phyloP scores from a whole-genome alignment of 768 basidiomycete genomes.

The Macrolepiota fuliginosa region DNA sequence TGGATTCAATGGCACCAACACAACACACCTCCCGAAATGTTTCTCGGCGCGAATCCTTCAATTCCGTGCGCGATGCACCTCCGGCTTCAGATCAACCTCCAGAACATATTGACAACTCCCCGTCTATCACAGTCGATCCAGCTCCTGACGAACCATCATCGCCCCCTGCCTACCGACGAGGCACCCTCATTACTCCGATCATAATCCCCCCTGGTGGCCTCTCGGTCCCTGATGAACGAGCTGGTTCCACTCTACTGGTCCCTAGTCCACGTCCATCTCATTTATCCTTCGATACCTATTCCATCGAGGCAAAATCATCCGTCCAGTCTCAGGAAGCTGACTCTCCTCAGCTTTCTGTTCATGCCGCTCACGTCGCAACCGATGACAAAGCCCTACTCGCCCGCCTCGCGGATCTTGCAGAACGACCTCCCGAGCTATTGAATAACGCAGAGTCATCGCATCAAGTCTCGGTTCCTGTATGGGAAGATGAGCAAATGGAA shows the following conservation, averaged over 20 bases:
- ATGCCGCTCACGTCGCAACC: slow-evolving; percentile 58
- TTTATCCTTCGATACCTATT: slow-evolving; percentile 15
- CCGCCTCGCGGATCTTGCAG: slow-evolving; percentile 48
- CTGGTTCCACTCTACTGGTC: slow-evolving; percentile 12
- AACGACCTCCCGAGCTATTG: slow-evolving; percentile 43
- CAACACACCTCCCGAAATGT: slow-evolving; percentile 18
- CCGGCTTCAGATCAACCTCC: neutral
- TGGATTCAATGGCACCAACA: slow-evolving; percentile 10
- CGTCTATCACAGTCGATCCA: slow-evolving; percentile 15
- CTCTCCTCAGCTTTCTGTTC: slow-evolving; percentile 19
- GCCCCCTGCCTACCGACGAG: slow-evolving; percentile 42
- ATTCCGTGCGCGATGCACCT: slow-evolving; percentile 15
- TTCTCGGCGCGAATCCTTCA: slow-evolving; percentile 32
- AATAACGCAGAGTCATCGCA: slow-evolving; percentile 17
- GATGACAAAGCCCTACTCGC: slow-evolving; percentile 64
- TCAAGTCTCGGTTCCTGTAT: slow-evolving; percentile 48
- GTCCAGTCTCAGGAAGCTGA: slow-evolving; percentile 10
- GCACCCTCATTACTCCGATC: slow-evolving; percentile 17
- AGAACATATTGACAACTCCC: slow-evolving; percentile 2
- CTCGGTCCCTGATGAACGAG: slow-evolving; percentile 15
- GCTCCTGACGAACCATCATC: slow-evolving; percentile 19
- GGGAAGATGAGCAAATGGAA: slow-evolving; percentile 48
- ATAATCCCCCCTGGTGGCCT: slow-evolving; percentile 16
- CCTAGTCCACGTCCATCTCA: slow-evolving; percentile 21
- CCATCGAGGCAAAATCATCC: slow-evolving; percentile 8